Evolutionary conservation across 768 basidiomycete species (phyloP), one percentile per base, ranked within the genome.

Genomic region (Leucogyrophana mollusca): DNA sequence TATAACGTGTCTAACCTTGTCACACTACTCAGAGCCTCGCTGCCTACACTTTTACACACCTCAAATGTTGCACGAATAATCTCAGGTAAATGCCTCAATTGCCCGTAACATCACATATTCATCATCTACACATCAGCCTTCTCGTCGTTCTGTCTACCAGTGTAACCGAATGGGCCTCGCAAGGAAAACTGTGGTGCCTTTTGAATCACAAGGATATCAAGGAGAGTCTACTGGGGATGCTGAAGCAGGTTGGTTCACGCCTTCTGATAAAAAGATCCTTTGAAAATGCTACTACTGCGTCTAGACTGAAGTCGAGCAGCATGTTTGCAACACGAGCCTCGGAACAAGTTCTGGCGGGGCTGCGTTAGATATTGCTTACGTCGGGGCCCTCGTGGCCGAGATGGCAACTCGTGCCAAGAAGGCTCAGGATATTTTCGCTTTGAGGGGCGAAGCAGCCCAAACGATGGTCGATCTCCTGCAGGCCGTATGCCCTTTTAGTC

Each of bases 391-490:
- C 36, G 43, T 54, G 41, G 52, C 49, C 44, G 52, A 54, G n/a
- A 55, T 54, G 46, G 50, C 50, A 13, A 60, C 39, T 4, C 49
- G 62, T 23, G 13, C 27, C 17, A 48, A 32, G 37, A 24, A 24
- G 45, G 50, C 32, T 24, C 56, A 13, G 27, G 30, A 50, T 21
- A 54, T 54, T 17, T 56, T 60, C 14, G 43, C 49, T n/a, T 48
- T 58, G 49, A 56, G 10, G 11, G 55, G 54, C n/a, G 34, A 45
- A 1, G 48, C 53, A 32, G 64, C 64, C 2, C 63, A 63, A 33
- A 34, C 45, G 9, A 55, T 66, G 20, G 33, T 61, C 23, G 52
- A 64, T 49, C 51, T 66, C 6, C 36, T 64, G 17, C 64, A 64
- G 40, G 57, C 56, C 38, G 64, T 34, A 27, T 39, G 50, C 0